A percentile compares a stretch with the other conserved stretches of the same genome.
Evolutionary conservation across 306 rosid genomes (phyloP).

Genomic region (Vachellia collinsii): DNA sequence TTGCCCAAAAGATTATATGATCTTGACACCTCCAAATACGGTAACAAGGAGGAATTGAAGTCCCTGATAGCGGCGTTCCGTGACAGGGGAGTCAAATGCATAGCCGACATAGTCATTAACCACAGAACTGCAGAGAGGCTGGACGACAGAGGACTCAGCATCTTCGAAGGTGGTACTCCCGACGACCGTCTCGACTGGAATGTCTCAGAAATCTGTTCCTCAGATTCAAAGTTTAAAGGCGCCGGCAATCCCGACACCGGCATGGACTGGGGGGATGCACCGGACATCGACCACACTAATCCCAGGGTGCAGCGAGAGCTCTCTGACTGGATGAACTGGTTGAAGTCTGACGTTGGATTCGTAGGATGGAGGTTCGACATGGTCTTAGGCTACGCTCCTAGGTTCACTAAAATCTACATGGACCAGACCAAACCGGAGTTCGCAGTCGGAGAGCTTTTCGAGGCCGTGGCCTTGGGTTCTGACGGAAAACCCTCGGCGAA

Average conservation of each 20-base stretch:
- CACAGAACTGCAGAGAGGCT: constrained; percentile 70
- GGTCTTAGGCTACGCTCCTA: constrained; percentile 64
- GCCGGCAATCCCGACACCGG: constrained; percentile 66
- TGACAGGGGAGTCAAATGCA: constrained; percentile 52
- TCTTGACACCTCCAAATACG: constrained; percentile 69
- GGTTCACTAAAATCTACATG: constrained; percentile 57
- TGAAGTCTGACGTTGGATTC: constrained; percentile 67
- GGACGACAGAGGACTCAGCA: constrained; percentile 59
- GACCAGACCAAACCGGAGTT: constrained; percentile 63
- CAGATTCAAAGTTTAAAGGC: constrained; percentile 54
- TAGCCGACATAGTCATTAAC: constrained; percentile 76
- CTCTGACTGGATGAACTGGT: constrained; percentile 79
- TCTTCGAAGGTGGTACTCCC: constrained; percentile 79
- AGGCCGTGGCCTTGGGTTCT: constrained; percentile 26
- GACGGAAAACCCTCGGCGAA: constrained; percentile 47
- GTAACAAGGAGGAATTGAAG: constrained; percentile 57
- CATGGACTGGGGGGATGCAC: constrained; percentile 37
- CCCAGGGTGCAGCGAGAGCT: constrained; percentile 58
- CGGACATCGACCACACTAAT: constrained; percentile 70
- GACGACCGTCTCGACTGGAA: constrained; percentile 70
- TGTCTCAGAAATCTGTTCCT: constrained; percentile 58
- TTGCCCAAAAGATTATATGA: constrained; percentile 77
- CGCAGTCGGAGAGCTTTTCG: constrained; percentile 70
- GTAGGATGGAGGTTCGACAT: constrained; percentile 72
- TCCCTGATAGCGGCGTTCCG: constrained; percentile 49